These are phyloP conservation scores for Nemophila menziesii DNA, from an alignment of 257 asterid genomes.

Conservation along the genomic window DNA sequence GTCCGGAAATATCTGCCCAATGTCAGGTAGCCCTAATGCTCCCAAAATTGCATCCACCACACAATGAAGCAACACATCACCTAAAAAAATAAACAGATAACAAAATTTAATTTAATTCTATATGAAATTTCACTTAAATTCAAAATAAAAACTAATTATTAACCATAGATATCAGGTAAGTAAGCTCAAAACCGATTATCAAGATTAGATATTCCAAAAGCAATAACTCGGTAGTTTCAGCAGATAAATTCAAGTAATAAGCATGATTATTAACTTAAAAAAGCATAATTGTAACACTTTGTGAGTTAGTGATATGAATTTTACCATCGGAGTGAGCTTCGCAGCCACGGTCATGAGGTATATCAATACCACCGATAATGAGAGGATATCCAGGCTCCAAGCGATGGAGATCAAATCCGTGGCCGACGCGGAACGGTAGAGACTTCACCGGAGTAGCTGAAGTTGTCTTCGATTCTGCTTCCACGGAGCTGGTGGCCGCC, in stretches of 20 bases:
- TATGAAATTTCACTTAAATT: too few species aligned
- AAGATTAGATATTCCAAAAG: too few species aligned
- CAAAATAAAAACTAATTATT: too few species aligned
- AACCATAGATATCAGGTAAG: not conserved
- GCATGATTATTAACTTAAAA: not conserved
- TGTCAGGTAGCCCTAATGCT: constrained; percentile 90
- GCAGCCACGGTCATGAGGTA: constrained; percentile 82
- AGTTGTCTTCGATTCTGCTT: constrained; percentile 23
- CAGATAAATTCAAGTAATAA: not conserved
- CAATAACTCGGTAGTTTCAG: too few species aligned
- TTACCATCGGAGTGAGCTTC: constrained; percentile 95
- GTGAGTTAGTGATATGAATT: not conserved
- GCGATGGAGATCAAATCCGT: constrained; percentile 87
- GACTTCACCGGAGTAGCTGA: constrained; percentile 28
- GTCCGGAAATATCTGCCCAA: constrained; percentile 91
- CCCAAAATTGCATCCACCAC: constrained; percentile 96
- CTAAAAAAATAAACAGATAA: constrained; percentile 17
- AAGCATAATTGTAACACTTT: not conserved
- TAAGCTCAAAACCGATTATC: not conserved
- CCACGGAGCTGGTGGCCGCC: constrained; percentile 30
- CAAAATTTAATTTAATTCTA: not conserved
- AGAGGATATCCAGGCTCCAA: constrained; percentile 85
- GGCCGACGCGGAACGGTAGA: constrained; percentile 82
- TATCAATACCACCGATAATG: constrained; percentile 66
- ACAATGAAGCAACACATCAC: constrained; percentile 95